phyloP scores from a whole-genome alignment of 2,329 filamentous ascomycete genomes.

The Aspergillus persii region DNA sequence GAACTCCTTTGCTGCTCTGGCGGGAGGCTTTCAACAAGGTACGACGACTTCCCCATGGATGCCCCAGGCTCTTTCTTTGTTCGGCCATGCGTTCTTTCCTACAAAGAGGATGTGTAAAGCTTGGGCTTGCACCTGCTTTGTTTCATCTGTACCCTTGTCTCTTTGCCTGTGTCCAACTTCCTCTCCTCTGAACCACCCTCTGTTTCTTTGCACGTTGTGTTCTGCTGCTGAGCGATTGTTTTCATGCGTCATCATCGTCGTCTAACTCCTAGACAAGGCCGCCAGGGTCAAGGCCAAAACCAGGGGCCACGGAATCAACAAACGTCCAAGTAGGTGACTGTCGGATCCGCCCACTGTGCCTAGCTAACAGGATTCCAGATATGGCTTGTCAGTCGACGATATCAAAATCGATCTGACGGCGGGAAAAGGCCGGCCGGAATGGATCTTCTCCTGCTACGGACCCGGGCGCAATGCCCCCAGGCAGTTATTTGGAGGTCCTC shows the following conservation, averaged over 20 bases:
- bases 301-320: conserved; percentile 19
- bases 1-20: conserved; percentile 60
- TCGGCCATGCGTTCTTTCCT: background rate
- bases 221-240: background rate
- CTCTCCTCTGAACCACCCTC: too few relatives aligned
- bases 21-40: conserved; percentile 23
- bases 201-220: background rate
- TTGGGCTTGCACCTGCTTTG: background rate
- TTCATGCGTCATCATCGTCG: background rate
- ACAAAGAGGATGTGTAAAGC: background rate
- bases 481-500: conserved; percentile 77
- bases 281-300: conserved; percentile 15
- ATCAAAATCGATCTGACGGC: conserved; percentile 65
- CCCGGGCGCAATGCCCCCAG: conserved; percentile 73
- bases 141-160: background rate
- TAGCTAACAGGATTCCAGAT: conserved; percentile 36
- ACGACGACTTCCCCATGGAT: background rate
- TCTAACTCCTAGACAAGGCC: conserved; percentile 16
- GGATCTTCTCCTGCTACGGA: conserved; percentile 84
- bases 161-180: background rate
- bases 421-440: conserved; percentile 67
- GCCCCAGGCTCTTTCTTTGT: background rate
- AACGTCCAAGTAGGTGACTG: conserved; percentile 23
- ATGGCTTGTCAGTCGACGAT: conserved; percentile 56
- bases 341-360: conserved; percentile 3